Evolutionary conservation across 73 alveolate species (phyloP), one percentile per base, ranked within the genome.

Genomic region (Blepharisma japonicum): DNA sequence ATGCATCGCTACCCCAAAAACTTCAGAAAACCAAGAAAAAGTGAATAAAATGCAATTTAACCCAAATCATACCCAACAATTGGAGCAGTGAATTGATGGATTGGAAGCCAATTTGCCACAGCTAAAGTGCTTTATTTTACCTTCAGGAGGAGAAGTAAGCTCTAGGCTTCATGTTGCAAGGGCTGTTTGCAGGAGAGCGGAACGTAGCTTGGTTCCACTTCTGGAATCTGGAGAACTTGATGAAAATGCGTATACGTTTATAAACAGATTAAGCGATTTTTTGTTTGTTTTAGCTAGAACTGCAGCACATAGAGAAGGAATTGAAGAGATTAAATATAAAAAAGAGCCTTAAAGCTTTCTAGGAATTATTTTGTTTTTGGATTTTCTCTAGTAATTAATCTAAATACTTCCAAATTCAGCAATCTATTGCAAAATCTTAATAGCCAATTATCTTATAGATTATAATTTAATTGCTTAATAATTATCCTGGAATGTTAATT

Each of bases 191-290:
- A 80, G 96, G 55, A 85, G 90, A 68, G 89, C 89, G 8, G 96
- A 89, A 53, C 72, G 96, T 55, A 82, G 55, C 21, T 45, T 86
- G 38, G 85, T 85, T 55, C 72, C 67, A 0, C 80, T 83, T 2
- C 38, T 46, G 32, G 4, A 81, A 45, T 85, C 71, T 21, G 92
- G 87, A 11, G 56, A 85, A 49, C 77, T 77, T 4, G 92, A 89
- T 48, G 71, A 55, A 38, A 45, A 39, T 11, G 83, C 90, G 18
- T 83, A 68, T 49, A 83, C 46, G 55, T 89, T 80, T 55, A 70
- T 89, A 46, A 89, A 89, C 82, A 85, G 95, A 71, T 71, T 89
- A 5, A 89, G 95, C 56, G 95, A 89, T 78, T 89, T 83, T 76
- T 71, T 89, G 27, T 89, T 89, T 55, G 71, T 66, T 23, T 68